Conservation (phyloP, 2,329 filamentous ascomycete species). For the Clonostachys sp. region DNA sequence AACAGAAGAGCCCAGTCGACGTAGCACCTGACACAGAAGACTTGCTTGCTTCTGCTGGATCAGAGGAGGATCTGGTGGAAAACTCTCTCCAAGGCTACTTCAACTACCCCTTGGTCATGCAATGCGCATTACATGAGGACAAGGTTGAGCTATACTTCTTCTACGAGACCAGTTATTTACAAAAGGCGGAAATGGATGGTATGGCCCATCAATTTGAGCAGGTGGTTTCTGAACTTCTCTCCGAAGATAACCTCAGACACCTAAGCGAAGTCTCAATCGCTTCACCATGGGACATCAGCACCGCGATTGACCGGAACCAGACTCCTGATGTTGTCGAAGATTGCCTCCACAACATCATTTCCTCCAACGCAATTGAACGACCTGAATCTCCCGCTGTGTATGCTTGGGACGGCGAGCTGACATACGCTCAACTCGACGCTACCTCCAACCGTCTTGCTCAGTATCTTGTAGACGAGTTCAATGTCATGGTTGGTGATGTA, state of each 20-base stretch:
- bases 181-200: not conserved
- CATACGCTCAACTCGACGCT: constrained; percentile 31
- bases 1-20: not conserved
- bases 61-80: not conserved
- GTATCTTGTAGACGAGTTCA: constrained; percentile 18
- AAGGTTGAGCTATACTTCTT: constrained; percentile 1
- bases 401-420: constrained; percentile 37
- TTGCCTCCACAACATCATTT: constrained; percentile 5
- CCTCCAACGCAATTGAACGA: not conserved
- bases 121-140: not conserved
- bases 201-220: not conserved
- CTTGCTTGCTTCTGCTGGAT: not conserved
- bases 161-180: constrained; percentile 1
- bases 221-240: not conserved
- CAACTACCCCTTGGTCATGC: constrained; percentile 1
- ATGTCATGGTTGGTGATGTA: constrained; percentile 12
- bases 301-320: constrained; percentile 25
- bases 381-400: constrained; percentile 28
- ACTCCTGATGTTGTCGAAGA: not conserved
- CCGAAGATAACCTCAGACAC: not conserved
- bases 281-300: constrained; percentile 1
- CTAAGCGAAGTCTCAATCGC: not conserved
- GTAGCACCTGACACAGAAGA: not conserved
- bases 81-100: constrained; percentile 7
- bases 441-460: constrained; percentile 29